Base-by-base conservation (phyloP, 2,329 filamentous ascomycete genomes). In the Nannizzia gypsea region DNA sequence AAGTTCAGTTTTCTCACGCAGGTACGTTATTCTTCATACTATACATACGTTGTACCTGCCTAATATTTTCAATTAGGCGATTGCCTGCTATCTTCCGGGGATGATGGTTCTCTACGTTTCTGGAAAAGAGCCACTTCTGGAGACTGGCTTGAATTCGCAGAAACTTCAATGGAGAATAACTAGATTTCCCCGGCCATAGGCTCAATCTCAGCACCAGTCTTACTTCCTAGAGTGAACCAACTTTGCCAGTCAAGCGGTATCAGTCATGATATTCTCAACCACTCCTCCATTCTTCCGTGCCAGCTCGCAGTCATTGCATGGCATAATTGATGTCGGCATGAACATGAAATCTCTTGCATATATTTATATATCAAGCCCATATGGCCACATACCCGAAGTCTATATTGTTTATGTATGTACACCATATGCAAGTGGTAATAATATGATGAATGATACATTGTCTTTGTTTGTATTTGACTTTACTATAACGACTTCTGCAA, bases 71-170 rank as follows among this genome's bases (percentile, higher is more conserved):
- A n/a, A 15, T 59, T 34, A 76, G 74, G 74, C 54, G 74, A 76
- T 58, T 75, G 72, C 44, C 69, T 76, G 13, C 74, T 76, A 31
- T 74, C 73, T 11, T 74, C 73, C 3, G 74, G 74, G 1, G 74
- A 76, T 50, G 74, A 76, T 62, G 74, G 74, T 3, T 64, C 64
- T 50, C 71, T 74, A 54, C 71, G 74, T 56, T 76, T 76, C 59
- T 76, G 74, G 74, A 76, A 76, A 62, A 73, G 72, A 56, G 68
- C 73, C 6, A 61, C 75, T 56, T 71, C 72, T 5, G 73, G 73
- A n/a, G 71, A 74, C 64, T 76, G 74, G 74, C 69, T 76, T 15
- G 74, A 76, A 60, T 76, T 71, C 60, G 74, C 74, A 13, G 74
- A 76, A 63, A 72, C 73, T 13, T 69, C 75, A 57, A 69, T 56